Base-by-base conservation (phyloP, 2,329 filamentous ascomycete genomes). In the Pseudogymnoascus sp. region DNA sequence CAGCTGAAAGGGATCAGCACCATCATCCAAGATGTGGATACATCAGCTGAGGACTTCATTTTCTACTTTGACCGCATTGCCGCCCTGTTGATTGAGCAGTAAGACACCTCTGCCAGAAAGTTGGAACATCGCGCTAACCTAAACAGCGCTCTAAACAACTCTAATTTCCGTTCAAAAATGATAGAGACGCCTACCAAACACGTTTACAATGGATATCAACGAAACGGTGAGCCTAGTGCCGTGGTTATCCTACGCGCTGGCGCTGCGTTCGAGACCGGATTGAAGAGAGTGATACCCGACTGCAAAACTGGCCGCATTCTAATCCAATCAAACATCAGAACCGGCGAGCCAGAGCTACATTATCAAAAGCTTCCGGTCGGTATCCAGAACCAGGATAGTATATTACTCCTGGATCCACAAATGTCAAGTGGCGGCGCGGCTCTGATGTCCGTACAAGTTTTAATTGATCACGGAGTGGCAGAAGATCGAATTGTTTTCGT, bases 51-150 rank as follows among this genome's bases (percentile, higher is more conserved):
- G 70, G 92, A 97, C 67, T 97, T 96, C 71, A 90, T 96, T 63
- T 97, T 97, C 74, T 97, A 97, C 74, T 96, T 97, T 72, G 91
- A 99, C 73, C 83, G 94, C 35, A 77, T 97, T 35, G 84, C 89
- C 1, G 84, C 88, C n/a, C 77, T 96, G 58, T 78, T 97, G 23
- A 82, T 97, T 52, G 92, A 97, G 72, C 77, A 84, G 82, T 86
- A 73, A 62, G 80, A 74, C 12, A 8, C 21, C 9, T 6, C 21
- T 35, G n/a, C 13, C 10, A 15, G 34, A n/a, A 23, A 45, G 9
- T 57, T 30, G 63, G 2, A 52, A 13, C 28, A 60, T 12, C 41
- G 18, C 19, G 26, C 52, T 34, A 59, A 60, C 23, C n/a, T n/a
- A 23, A 21, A 21, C 60, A 90, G 88, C 69, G 89, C 89, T 1